Base-by-base conservation (phyloP, 208 protist genomes). In the Trypanosoma theileri region DNA sequence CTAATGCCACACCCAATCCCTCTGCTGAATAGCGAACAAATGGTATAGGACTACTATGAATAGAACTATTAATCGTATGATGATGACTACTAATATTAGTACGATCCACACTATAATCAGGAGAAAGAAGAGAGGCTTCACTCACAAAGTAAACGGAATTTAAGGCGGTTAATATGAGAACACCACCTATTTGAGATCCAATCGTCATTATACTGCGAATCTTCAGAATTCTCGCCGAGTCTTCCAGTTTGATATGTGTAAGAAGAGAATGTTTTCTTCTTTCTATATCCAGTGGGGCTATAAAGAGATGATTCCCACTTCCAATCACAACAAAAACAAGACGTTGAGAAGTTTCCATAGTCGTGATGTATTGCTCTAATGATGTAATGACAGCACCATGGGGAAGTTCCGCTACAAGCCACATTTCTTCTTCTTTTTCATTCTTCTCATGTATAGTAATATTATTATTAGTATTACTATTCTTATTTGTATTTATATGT, bases 1-100 rank as follows among this genome's bases (percentile, higher is more conserved):
- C 82, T 12, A 91, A 71, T 28, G 81, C 75, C 9, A 88, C 69
- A 7, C 80, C 78, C 6, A 88, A 62, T 21, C 70, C 70, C 19
- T 35, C 42, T 11, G 41, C 70, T 12, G 24, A 12, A 48, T 45
- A 59, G 8, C 41, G 31, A 48, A 64, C n/a, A 11, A 58, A 46
- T 6, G 40, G 28, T 11, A 59, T 10, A 22, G 54, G 54, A 14
- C 24, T 14, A 35, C 6, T 35, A 35, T 35, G 1, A 35, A 35
- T 35, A 35, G 4, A 8, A 35, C 6, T 35, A 35, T 35, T 35
- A 35, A 8, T 35, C 1, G 1, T 35, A 35, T 35, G 1, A 35
- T 35, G 1, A 35, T 35, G 1, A 35, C 6, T 35, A 35, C 6
- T 35, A 35, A 8, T 35, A 35, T 35, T 35, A 35, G 28, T 35